These are phyloP conservation scores for Fraxinus nigra DNA, from an alignment of 305 asterid genomes.

Conservation along the genomic window DNA sequence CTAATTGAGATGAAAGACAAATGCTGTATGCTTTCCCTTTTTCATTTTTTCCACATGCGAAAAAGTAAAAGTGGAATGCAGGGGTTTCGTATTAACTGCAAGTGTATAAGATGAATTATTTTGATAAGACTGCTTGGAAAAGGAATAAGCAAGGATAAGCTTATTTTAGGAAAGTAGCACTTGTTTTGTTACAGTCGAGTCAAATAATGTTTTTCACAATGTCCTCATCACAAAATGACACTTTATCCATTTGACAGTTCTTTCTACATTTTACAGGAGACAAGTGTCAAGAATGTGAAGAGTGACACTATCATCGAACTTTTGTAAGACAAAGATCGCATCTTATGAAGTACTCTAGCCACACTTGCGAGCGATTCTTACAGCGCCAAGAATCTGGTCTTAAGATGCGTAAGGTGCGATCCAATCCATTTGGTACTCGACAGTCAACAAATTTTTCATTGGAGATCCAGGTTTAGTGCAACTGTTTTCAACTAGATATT, in stretches of 20 bases:
- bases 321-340: background rate
- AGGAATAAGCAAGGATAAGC: background rate
- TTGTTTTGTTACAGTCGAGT: background rate
- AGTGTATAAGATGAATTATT: background rate
- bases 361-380: background rate
- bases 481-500: background rate
- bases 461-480: conserved; percentile 6
- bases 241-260: conserved; percentile 11
- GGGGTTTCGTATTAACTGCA: background rate
- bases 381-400: background rate
- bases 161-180: background rate
- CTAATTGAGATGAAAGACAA: background rate
- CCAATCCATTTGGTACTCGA: background rate
- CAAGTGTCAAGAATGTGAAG: background rate
- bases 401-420: background rate
- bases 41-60: background rate
- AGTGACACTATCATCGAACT: background rate
- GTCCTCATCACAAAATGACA: background rate
- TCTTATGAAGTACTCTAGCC: background rate
- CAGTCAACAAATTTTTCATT: background rate
- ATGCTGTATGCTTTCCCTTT: background rate
- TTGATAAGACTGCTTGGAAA: background rate
- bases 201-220: background rate
- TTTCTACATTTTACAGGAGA: background rate
- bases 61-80: background rate